Evolutionary conservation across 441 rosid genomes (phyloP).

Genomic region (Aleurites moluccanus): DNA sequence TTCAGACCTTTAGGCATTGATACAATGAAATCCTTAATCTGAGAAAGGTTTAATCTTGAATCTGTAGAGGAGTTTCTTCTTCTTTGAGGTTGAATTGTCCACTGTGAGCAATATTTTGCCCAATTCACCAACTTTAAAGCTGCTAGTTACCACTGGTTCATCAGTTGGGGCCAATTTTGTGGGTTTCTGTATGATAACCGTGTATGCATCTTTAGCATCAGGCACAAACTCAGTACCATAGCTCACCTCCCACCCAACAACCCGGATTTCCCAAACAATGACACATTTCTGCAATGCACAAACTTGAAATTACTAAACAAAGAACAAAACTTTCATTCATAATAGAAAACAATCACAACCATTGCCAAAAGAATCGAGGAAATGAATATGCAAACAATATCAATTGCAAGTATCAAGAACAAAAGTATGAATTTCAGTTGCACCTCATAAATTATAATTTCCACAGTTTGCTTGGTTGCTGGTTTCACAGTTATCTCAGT

Average conservation of each 20-base stretch:
- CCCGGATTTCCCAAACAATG: constrained; percentile 78
- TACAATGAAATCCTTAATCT: constrained; percentile 31
- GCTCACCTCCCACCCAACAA: constrained; percentile 83
- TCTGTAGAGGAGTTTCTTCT: constrained; percentile 90
- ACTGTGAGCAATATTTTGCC: constrained; percentile 76
- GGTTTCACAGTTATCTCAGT: constrained; percentile 64
- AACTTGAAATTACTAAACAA: not conserved
- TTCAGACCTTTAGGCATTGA: not conserved
- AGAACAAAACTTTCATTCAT: not conserved
- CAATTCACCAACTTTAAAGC: constrained; percentile 68
- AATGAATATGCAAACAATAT: not conserved
- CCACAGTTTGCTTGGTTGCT: constrained; percentile 71
- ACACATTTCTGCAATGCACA: constrained; percentile 54
- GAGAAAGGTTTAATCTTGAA: constrained; percentile 60
- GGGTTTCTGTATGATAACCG: constrained; percentile 69
- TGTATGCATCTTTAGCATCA: constrained; percentile 54
- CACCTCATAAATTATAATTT: constrained; percentile 81
- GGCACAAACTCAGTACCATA: constrained; percentile 83
- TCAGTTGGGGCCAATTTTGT: constrained; percentile 58
- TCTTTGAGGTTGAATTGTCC: constrained; percentile 80
- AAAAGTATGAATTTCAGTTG: not conserved
- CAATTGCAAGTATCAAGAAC: not conserved
- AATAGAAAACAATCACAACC: not conserved
- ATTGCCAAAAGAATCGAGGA: not conserved
- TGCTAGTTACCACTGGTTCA: constrained; percentile 61